These are phyloP conservation scores for Yamadazyma mexicana DNA, from an alignment of 1,139 yeast genomes.

Conservation along the genomic window DNA sequence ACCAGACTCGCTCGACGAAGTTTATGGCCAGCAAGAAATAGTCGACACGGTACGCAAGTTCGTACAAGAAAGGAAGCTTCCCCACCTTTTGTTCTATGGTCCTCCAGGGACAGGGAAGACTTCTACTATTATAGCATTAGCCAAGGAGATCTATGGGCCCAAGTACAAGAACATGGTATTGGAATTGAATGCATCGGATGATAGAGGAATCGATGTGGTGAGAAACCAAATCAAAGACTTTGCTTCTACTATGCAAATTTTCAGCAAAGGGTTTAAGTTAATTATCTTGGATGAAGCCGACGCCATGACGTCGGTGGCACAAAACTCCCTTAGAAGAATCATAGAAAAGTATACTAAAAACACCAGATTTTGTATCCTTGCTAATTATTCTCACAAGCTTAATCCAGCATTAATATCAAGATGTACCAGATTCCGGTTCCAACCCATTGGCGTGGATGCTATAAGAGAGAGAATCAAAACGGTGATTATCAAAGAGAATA, in stretches of 20 bases:
- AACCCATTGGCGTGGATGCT: constrained; percentile 72
- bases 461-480: constrained; percentile 63
- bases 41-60: constrained; percentile 81
- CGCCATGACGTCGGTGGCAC: constrained; percentile 95
- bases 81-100: constrained; percentile 90
- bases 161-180: constrained; percentile 85
- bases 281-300: constrained; percentile 97
- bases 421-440: constrained; percentile 92
- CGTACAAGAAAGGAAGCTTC: constrained; percentile 78
- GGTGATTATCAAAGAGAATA: constrained; percentile 68
- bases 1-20: constrained; percentile 79
- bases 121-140: constrained; percentile 87
- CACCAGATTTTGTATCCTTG: constrained; percentile 93
- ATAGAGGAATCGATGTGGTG: constrained; percentile 84
- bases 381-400: constrained; percentile 92
- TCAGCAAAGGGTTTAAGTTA: constrained; percentile 76
- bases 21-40: constrained; percentile 87
- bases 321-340: constrained; percentile 86
- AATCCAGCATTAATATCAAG: constrained; percentile 93
- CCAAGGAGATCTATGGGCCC: constrained; percentile 86
- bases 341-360: constrained; percentile 94
- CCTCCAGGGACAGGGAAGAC: constrained; percentile 99
- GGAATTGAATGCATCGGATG: constrained; percentile 87
- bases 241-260: constrained; percentile 90
- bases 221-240: constrained; percentile 81